These are phyloP conservation scores for Colletotrichum sublineola DNA, from an alignment of 2,329 filamentous ascomycete species.

Conservation along the genomic window DNA sequence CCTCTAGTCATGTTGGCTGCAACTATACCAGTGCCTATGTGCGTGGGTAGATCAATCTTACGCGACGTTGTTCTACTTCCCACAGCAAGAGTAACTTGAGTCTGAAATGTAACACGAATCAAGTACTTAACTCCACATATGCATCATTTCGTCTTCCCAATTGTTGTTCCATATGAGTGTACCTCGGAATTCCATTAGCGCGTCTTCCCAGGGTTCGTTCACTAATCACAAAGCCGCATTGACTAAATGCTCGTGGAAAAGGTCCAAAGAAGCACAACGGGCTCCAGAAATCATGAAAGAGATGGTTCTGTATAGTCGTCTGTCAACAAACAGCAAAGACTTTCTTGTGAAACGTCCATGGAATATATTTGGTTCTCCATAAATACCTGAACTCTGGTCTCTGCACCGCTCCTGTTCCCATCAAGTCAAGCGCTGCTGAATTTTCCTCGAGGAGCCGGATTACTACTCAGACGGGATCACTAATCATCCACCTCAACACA, in stretches of 20 bases:
- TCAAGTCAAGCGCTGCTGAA: too few species aligned
- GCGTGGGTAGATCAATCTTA: not conserved
- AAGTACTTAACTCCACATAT: not conserved
- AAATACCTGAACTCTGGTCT: not conserved
- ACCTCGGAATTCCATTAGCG: not conserved
- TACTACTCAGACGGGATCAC: constrained; percentile 21
- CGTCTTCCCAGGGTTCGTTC: not conserved
- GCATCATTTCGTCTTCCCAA: not conserved
- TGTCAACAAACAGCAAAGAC: not conserved
- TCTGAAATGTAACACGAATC: too few species aligned
- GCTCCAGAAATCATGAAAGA: too few species aligned
- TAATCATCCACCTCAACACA: not conserved
- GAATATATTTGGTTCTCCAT: not conserved
- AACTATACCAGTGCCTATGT: too few species aligned
- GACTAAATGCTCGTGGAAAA: not conserved
- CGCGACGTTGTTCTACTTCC: too few species aligned
- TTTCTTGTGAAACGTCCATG: not conserved
- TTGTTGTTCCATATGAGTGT: not conserved
- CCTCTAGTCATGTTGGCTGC: too few species aligned
- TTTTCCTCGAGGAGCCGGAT: not conserved
- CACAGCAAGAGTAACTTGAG: too few species aligned
- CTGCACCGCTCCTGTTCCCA: not conserved
- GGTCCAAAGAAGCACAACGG: not conserved
- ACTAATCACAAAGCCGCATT: constrained; percentile 6
- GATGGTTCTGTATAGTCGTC: not conserved